Percentiles rank a stretch among this genome's conserved stretches.
phyloP scores from a whole-genome alignment of 2,329 filamentous ascomycete genomes.

The Paradendryphiella salina region DNA sequence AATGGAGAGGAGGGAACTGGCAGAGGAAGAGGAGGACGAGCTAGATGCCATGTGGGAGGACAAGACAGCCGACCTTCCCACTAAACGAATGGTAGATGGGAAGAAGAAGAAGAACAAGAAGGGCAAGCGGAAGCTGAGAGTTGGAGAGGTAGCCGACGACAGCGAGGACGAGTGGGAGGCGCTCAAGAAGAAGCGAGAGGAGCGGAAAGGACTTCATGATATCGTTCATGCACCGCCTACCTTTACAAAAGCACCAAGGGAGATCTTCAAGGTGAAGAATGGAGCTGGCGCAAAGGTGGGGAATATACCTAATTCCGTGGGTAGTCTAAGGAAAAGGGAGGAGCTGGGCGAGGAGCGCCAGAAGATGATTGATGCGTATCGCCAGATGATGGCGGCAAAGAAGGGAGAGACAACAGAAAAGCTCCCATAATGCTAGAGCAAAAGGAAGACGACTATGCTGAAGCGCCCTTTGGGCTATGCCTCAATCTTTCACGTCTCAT shows the following conservation, averaged over 20 bases:
- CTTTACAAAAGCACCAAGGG: slow-evolving; percentile 64
- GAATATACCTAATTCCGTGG: slow-evolving; percentile 69
- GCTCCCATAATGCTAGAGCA: too few species aligned
- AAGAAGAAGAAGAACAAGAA: slow-evolving; percentile 56
- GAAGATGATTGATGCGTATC: slow-evolving; percentile 73
- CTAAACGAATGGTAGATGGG: slow-evolving; percentile 49
- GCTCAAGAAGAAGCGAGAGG: slow-evolving; percentile 60
- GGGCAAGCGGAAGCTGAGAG: slow-evolving; percentile 56
- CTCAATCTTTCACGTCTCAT: too few species aligned
- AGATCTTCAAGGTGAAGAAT: slow-evolving; percentile 66
- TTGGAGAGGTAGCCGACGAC: slow-evolving; percentile 56
- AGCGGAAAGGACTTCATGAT: slow-evolving; percentile 61
- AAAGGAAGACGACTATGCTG: too few species aligned
- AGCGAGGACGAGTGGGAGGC: slow-evolving; percentile 78
- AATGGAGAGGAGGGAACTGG: slow-evolving; percentile 73
- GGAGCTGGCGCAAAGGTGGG: slow-evolving; percentile 68
- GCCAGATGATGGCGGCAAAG: slow-evolving; percentile 63
- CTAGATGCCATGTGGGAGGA: slow-evolving; percentile 66
- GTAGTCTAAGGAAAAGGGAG: slow-evolving; percentile 72
- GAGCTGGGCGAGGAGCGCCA: slow-evolving; percentile 70
- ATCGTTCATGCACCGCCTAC: slow-evolving; percentile 76
- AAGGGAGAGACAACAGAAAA: slow-evolving; percentile 11
- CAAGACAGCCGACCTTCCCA: slow-evolving; percentile 65
- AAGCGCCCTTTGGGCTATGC: too few species aligned
- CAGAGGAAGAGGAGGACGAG: slow-evolving; percentile 63